A percentile compares a stretch with the other conserved stretches of the same genome.
These are phyloP conservation scores for Blastocladiella emersonii DNA, from an alignment of 371 early-diverging fungal species.

Conservation along the genomic window DNA sequence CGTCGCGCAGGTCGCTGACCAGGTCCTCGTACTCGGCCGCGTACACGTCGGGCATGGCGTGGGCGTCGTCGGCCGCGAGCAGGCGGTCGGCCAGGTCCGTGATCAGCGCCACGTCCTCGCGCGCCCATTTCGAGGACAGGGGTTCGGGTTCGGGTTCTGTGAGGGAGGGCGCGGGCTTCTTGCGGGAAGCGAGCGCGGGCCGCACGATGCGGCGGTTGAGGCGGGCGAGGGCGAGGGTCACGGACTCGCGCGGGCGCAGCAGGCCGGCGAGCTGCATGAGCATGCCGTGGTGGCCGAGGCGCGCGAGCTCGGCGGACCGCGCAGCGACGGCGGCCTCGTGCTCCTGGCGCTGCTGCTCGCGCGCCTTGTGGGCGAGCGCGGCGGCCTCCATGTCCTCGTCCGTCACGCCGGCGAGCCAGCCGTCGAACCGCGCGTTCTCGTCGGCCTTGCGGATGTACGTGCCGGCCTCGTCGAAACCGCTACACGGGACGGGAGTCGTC, in stretches of 20 bases:
- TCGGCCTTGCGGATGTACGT: constrained; percentile 7
- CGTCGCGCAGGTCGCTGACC: background rate
- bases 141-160: background rate
- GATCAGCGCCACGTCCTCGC: constrained; percentile 5
- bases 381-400: constrained; percentile 8
- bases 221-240: background rate
- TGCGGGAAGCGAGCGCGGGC: too few relatives aligned
- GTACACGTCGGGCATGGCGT: background rate
- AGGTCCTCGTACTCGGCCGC: background rate
- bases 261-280: background rate
- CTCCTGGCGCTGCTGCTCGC: background rate
- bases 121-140: background rate
- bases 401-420: constrained; percentile 7
- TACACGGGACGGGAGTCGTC: too few relatives aligned
- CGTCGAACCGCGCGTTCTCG: constrained; percentile 7
- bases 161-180: background rate
- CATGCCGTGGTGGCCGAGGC: too few relatives aligned
- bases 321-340: background rate
- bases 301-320: background rate
- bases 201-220: background rate
- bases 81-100: constrained; percentile 7
- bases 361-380: background rate
- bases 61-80: background rate
- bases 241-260: background rate
- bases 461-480: constrained; percentile 9